A percentile compares a stretch with the other conserved stretches of the same genome.
Evolutionary conservation across 306 rosid species (phyloP).

Genomic region (Astragalus glycyphyllos): DNA sequence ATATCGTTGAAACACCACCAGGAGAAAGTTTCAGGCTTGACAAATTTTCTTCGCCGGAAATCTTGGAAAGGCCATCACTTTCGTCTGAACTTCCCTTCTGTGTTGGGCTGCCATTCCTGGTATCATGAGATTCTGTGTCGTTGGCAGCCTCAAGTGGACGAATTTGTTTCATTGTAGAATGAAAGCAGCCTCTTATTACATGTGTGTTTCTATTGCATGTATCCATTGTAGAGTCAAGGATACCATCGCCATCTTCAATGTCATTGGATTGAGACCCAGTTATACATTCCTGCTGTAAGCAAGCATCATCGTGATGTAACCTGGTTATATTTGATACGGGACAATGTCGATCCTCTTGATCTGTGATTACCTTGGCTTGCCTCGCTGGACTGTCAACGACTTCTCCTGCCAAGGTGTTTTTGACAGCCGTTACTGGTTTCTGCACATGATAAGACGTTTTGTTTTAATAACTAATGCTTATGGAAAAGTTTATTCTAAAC

Average conservation of each 20-base stretch:
- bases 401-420: conserved; percentile 51
- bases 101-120: conserved; percentile 44
- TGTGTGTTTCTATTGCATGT: conserved; percentile 46
- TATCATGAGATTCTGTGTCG: conserved; percentile 46
- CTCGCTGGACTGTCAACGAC: conserved; percentile 42
- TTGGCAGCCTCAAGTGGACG: conserved; percentile 52
- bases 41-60: conserved; percentile 65
- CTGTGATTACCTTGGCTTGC: conserved; percentile 43
- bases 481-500: neutral
- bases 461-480: neutral
- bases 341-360: conserved; percentile 53
- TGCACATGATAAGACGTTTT: neutral
- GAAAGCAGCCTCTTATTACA: neutral
- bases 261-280: conserved; percentile 44
- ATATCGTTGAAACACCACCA: conserved; percentile 76
- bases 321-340: conserved; percentile 46
- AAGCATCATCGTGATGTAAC: conserved; percentile 48
- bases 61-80: conserved; percentile 69
- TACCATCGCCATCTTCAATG: conserved; percentile 49
- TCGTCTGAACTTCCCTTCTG: conserved; percentile 56
- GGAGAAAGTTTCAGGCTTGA: conserved; percentile 67
- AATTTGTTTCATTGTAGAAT: conserved; percentile 43
- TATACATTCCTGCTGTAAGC: conserved; percentile 49
- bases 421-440: conserved; percentile 38
- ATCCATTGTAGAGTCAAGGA: conserved; percentile 53